These are phyloP conservation scores for Colletotrichum navitas DNA, from an alignment of 2,329 filamentous ascomycete species.

Conservation along the genomic window DNA sequence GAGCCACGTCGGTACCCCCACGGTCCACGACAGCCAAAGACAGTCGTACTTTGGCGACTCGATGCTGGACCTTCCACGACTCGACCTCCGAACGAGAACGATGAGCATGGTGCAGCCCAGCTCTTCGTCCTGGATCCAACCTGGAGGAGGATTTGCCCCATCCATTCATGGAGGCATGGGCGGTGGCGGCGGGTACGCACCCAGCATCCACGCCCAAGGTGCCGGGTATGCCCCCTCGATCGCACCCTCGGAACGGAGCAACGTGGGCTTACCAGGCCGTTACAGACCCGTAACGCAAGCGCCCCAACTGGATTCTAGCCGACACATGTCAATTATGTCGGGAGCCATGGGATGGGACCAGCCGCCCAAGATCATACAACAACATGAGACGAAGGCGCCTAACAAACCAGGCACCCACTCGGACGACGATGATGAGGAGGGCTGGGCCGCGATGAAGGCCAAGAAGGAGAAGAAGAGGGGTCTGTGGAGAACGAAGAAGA, in stretches of 20 bases:
- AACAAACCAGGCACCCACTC: slow-evolving; percentile 57
- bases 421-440: slow-evolving; percentile 76
- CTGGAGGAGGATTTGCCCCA: slow-evolving; percentile 60
- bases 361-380: slow-evolving; percentile 54
- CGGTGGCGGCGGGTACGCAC: slow-evolving; percentile 58
- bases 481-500: slow-evolving; percentile 74
- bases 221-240: slow-evolving; percentile 87
- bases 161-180: slow-evolving; percentile 55
- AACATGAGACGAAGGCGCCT: slow-evolving; percentile 44
- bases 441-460: slow-evolving; percentile 78
- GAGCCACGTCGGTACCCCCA: slow-evolving; percentile 57
- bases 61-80: slow-evolving; percentile 58
- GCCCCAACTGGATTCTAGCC: slow-evolving; percentile 49
- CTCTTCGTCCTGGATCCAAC: slow-evolving; percentile 69
- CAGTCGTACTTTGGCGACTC: slow-evolving; percentile 63
- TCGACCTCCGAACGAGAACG: slow-evolving; percentile 69
- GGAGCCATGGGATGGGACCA: slow-evolving; percentile 52
- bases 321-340: slow-evolving; percentile 55
- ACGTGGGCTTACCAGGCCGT: slow-evolving; percentile 87
- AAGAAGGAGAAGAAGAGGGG: slow-evolving; percentile 77
- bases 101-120: slow-evolving; percentile 88
- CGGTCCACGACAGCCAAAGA: slow-evolving; percentile 58
- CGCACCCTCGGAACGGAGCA: slow-evolving; percentile 95
- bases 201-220: slow-evolving; percentile 64
- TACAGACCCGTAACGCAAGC: slow-evolving; percentile 89